Conservation (phyloP, 225 moss, liverwort and hornwort genomes). For the Asterella californica region DNA sequence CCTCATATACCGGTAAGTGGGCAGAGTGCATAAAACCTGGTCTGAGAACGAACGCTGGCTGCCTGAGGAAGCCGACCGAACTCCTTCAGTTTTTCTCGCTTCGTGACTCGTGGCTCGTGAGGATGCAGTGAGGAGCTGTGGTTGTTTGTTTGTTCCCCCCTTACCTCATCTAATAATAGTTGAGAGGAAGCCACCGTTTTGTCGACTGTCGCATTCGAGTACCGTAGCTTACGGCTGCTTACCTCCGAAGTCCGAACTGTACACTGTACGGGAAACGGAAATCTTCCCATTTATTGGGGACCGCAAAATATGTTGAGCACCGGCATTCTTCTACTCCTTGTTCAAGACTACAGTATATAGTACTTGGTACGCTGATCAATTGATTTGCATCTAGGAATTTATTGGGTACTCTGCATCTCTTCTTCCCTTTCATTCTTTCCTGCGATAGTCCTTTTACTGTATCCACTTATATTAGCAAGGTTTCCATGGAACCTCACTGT, state of each 20-base stretch:
- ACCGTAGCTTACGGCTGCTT: too few relatives aligned
- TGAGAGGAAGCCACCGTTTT: not conserved
- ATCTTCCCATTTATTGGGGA: not conserved
- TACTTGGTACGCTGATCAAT: too few relatives aligned
- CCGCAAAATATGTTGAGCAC: not conserved
- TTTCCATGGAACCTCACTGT: not conserved
- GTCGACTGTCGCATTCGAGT: not conserved
- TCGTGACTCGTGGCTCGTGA: too few relatives aligned
- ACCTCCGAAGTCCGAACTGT: too few relatives aligned
- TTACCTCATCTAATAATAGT: not conserved
- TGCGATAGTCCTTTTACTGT: not conserved
- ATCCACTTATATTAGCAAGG: not conserved
- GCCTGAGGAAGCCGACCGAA: not conserved
- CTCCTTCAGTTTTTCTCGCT: not conserved
- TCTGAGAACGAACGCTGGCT: not conserved
- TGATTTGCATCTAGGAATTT: not conserved
- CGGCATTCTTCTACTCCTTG: not conserved
- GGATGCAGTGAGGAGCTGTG: too few relatives aligned
- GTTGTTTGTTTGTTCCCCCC: too few relatives aligned
- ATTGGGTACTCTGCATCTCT: not conserved
- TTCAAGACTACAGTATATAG: too few relatives aligned
- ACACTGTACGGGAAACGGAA: not conserved
- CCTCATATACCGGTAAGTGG: slow-evolving; percentile 8
- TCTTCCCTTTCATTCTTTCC: not conserved
- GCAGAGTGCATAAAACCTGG: slow-evolving; percentile 5